A percentile compares a stretch with the other conserved stretches of the same genome.
These are phyloP conservation scores for Scedosporium boydii DNA, from an alignment of 2,329 filamentous ascomycete genomes.

Conservation along the genomic window DNA sequence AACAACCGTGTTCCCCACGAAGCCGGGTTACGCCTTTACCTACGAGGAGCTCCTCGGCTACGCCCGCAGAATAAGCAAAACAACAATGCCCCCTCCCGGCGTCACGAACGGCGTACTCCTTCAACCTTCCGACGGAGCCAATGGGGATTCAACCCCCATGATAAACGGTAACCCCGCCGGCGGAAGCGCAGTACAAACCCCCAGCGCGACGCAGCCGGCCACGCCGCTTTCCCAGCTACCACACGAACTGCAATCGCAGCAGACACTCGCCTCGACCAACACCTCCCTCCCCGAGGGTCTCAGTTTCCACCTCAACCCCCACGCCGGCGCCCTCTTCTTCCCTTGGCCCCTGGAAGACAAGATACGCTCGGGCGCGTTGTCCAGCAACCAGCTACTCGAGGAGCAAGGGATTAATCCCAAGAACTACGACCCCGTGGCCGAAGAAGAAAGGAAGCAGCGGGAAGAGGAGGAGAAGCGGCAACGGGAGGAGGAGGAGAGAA, in stretches of 20 bases:
- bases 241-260: constrained; percentile 17
- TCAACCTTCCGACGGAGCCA: constrained; percentile 17
- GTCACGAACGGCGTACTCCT: constrained; percentile 29
- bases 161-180: constrained; percentile 8
- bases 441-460: constrained; percentile 39
- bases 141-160: constrained; percentile 17
- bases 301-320: constrained; percentile 43
- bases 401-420: constrained; percentile 54
- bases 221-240: constrained; percentile 16
- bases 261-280: constrained; percentile 20
- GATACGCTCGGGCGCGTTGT: constrained; percentile 60
- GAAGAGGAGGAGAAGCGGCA: constrained; percentile 40
- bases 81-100: constrained; percentile 60
- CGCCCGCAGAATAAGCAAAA: constrained; percentile 70
- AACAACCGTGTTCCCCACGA: constrained; percentile 43
- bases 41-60: constrained; percentile 69
- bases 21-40: constrained; percentile 45
- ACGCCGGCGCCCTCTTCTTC: constrained; percentile 51
- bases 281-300: constrained; percentile 39
- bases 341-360: constrained; percentile 69
- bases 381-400: constrained; percentile 49
- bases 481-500: constrained; percentile 35
- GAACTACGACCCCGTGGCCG: constrained; percentile 47
- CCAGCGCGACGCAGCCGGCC: constrained; percentile 9
- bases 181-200: constrained; percentile 15